Base-by-base conservation (phyloP, 306 rosid genomes). In the Cercis canadensis region DNA sequence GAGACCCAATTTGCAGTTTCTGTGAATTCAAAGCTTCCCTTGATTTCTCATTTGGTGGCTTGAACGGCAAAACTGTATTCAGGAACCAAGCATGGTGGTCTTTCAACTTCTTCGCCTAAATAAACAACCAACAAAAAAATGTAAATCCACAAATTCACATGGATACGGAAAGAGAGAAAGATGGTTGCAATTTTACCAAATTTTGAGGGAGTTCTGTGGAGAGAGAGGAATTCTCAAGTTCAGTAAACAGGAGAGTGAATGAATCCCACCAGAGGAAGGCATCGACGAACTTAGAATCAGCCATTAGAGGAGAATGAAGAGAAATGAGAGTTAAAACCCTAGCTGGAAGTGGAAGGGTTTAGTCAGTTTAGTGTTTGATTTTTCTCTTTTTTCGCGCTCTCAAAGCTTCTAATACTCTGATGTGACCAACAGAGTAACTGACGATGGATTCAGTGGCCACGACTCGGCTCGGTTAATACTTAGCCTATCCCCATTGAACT, bases 231-330 rank as follows among this genome's bases (percentile, higher is more conserved):
- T 82, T 85, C 43, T 93, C 98, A 6, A 93, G 92, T 53, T 93
- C 94, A 4, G 94, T 58, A 53, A 90, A 74, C 46, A 93, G 69
- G 32, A 79, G 58, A 69, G 82, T 59, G 88, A 93, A 93, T 8
- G 97, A 80, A 71, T 90, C 98, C 98, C 98, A 93, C 97, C 96
- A 93, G 17, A 90, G 88, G 63, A 96, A 82, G 15, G 90, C 80
- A 21, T 93, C 96, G n/a, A 88, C 74, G 60, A 92, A 67, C 36
- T 21, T 78, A 10, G 87, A 31, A 70, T 78, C 84, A 18, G 90
- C 89, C 98, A 93, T 93, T 62, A 57, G 21, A 74, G 69, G 67
- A 75, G 72, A 57, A 43, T 11, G 61, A 32, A 4, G 61, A 41
- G 19, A 37, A 57, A 39, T 29, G 15, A 34, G 36, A 33, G 11